phyloP scores from a whole-genome alignment of 164 flowering plant species.

The Chimonanthus praecox region DNA sequence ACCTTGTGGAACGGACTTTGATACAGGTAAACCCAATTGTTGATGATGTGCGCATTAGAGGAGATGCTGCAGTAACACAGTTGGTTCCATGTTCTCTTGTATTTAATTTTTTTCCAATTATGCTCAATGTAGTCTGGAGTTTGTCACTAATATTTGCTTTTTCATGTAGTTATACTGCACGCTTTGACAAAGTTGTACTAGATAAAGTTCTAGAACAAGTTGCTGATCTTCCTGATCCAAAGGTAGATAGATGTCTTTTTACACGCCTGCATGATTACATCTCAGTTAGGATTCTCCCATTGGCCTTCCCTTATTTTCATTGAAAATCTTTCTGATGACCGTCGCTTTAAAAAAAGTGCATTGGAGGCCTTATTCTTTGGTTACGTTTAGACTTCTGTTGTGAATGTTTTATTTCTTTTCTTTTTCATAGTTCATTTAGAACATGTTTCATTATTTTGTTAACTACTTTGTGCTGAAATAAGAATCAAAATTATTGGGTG shows the following conservation, averaged over 20 bases:
- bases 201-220: conserved; percentile 62
- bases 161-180: conserved; percentile 57
- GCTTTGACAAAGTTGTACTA: conserved; percentile 75
- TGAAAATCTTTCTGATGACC: too few relatives aligned
- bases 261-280: neutral
- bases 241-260: conserved; percentile 41
- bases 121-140: neutral
- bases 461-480: too few relatives aligned
- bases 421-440: too few relatives aligned
- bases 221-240: conserved; percentile 75
- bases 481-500: too few relatives aligned
- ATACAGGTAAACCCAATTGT: conserved; percentile 83
- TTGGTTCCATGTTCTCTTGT: conserved; percentile 26
- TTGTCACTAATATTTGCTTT: conserved; percentile 5
- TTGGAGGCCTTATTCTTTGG: too few relatives aligned
- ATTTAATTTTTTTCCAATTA: neutral
- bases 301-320: too few relatives aligned
- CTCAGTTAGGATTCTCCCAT: neutral
- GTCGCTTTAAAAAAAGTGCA: too few relatives aligned
- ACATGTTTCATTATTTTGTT: too few relatives aligned
- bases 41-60: conserved; percentile 78
- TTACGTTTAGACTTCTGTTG: too few relatives aligned
- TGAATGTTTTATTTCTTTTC: too few relatives aligned
- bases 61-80: conserved; percentile 92
- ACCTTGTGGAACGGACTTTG: neutral